Evolutionary conservation across 345 rosid species (phyloP).

Genomic region (Syzygium aqueum): DNA sequence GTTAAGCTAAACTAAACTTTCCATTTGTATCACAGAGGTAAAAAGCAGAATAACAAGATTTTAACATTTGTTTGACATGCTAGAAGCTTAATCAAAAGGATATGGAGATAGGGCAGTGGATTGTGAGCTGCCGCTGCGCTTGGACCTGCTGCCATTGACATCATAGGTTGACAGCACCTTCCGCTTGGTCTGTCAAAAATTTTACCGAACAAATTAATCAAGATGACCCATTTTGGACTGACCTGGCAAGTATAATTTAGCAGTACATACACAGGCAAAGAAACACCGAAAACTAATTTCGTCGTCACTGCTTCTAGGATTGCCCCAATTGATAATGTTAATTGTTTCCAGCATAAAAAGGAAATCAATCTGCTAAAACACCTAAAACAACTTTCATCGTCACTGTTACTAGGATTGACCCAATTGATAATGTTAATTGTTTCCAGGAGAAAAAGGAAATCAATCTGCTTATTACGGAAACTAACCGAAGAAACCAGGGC

Average conservation of each 20-base stretch:
- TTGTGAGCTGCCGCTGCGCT: conserved; percentile 54
- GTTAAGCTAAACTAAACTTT: conserved; percentile 45
- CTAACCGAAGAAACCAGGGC: conserved; percentile 34
- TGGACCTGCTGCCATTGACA: conserved; percentile 51
- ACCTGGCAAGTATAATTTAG: neutral
- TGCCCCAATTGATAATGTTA: neutral
- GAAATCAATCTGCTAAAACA: neutral
- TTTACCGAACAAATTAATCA: conserved; percentile 1
- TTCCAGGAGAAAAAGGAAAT: neutral
- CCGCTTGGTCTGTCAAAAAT: conserved; percentile 42
- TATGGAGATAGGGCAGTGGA: conserved; percentile 64
- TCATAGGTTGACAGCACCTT: conserved; percentile 39
- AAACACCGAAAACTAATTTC: neutral
- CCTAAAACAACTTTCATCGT: neutral
- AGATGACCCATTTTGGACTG: neutral
- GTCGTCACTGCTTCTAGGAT: neutral
- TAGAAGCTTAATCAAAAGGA: conserved; percentile 39
- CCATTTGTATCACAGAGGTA: neutral
- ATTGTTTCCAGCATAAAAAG: neutral
- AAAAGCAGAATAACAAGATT: neutral
- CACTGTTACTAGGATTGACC: neutral
- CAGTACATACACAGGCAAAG: neutral
- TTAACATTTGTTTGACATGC: neutral
- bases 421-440: neutral
- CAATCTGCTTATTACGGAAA: neutral